Evolutionary conservation across 1,284 basidiomycete species (phyloP), one percentile per base, ranked within the genome.

Genomic region (Leccinum idahoense): DNA sequence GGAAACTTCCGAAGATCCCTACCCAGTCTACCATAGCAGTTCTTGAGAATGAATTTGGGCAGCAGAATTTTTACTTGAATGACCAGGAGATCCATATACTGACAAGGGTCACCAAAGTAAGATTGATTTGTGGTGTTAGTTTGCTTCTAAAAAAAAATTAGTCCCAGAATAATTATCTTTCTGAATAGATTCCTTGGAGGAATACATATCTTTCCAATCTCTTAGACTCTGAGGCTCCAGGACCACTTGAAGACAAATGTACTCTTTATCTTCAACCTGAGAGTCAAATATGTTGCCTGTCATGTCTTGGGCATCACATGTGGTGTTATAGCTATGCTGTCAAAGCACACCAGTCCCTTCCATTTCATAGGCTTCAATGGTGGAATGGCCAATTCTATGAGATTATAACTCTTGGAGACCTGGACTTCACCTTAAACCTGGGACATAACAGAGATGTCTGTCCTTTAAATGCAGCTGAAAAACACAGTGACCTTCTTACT

Each of bases 351-450:
- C 11, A 11, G 14, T 29, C 11, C 14, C 46, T 63, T 10, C 65
- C 41, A 5, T 66, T 61, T 56, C 57, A 66, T 63, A 10, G 5
- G 26, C 55, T 66, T 32, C 51, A 66, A 29, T 1, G 4, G 32
- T 66, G 57, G 56, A 66, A 60, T 63, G 56, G 64, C 6, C 15
- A 41, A 11, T 63, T 63, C 18, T 66, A 65, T 6, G 2, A 66
- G 20, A 32, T 29, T 4, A 20, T 57, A 20, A 7, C 65, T 3
- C 35, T 66, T 4, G 1, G 18, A 2, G 7, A 55, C 3, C 51
- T 66, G 1, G 59, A 26, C 0, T 66, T 60, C 54, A 44, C 55
- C 2, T 46, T 55, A 7, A 55, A 66, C 32, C 56, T 66, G 5
- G 62, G 59, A 7, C 65, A 66, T 54, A 39, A 15, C 4, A 23